Conservation (phyloP, 2,329 filamentous ascomycete genomes). For the Apiospora saccharicola region DNA sequence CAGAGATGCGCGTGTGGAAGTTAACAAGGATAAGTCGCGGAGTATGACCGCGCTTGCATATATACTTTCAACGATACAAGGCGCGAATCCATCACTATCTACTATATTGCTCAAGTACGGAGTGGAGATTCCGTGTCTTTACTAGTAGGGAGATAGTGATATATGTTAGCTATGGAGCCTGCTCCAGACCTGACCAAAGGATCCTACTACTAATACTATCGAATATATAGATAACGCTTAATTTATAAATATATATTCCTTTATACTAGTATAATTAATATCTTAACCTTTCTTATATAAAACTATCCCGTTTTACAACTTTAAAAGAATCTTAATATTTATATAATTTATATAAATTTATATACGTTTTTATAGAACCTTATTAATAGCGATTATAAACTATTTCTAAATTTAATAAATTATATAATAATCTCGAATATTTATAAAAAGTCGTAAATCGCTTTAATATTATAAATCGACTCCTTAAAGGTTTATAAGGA, state of each 20-base stretch:
- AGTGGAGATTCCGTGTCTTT: too few species aligned
- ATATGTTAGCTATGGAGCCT: too few species aligned
- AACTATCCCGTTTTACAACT: not conserved
- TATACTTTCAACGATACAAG: too few species aligned
- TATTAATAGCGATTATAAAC: constrained; percentile 4
- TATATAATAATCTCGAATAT: constrained; percentile 16
- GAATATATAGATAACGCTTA: too few species aligned
- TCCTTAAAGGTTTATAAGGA: not conserved
- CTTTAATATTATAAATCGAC: constrained; percentile 24
- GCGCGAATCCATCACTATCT: too few species aligned
- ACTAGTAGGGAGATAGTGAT: too few species aligned
- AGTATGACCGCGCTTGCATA: too few species aligned
- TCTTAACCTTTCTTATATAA: constrained; percentile 20
- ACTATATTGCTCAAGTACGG: too few species aligned
- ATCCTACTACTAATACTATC: too few species aligned
- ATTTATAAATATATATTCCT: not conserved
- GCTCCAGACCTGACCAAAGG: too few species aligned
- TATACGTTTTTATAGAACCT: not conserved
- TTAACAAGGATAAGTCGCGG: too few species aligned
- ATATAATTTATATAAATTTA: constrained; percentile 23
- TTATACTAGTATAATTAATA: not conserved
- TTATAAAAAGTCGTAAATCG: constrained; percentile 23
- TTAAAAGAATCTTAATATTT: constrained; percentile 1
- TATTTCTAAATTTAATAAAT: constrained; percentile 24
- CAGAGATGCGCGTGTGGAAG: too few species aligned